Conservation (phyloP, 2,329 filamentous ascomycete species). For the Diaporthe sp. region DNA sequence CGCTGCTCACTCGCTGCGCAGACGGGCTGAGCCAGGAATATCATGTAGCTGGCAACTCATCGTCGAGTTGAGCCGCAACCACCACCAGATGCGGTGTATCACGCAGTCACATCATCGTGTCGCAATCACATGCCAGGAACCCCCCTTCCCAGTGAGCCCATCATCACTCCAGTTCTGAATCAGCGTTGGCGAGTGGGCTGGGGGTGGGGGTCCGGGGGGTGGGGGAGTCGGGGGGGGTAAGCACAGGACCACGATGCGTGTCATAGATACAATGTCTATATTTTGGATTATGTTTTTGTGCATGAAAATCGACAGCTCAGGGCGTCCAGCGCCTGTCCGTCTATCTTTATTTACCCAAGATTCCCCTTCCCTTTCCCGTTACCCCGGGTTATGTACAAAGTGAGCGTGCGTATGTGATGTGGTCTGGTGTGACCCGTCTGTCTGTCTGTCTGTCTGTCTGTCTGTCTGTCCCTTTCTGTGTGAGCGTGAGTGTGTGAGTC, state of each 20-base stretch:
- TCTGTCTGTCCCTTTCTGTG: neutral
- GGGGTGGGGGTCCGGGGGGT: too few relatives aligned
- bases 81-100: neutral
- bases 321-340: conserved; percentile 14
- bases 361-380: neutral
- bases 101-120: neutral
- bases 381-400: conserved; percentile 11
- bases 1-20: conserved; percentile 6
- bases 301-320: neutral
- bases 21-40: neutral
- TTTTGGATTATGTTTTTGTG: neutral
- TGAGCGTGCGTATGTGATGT: conserved; percentile 5
- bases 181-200: neutral
- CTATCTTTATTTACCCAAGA: neutral
- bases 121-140: neutral
- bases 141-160: too few relatives aligned
- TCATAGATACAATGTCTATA: neutral
- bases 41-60: neutral
- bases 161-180: neutral
- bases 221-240: too few relatives aligned
- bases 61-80: neutral
- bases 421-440: neutral
- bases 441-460: neutral
- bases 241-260: neutral
- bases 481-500: neutral